A percentile compares a stretch with the other conserved stretches of the same genome.
Evolutionary conservation across 768 basidiomycete genomes (phyloP).

Genomic region (Xerocomus brunneocitrinus): DNA sequence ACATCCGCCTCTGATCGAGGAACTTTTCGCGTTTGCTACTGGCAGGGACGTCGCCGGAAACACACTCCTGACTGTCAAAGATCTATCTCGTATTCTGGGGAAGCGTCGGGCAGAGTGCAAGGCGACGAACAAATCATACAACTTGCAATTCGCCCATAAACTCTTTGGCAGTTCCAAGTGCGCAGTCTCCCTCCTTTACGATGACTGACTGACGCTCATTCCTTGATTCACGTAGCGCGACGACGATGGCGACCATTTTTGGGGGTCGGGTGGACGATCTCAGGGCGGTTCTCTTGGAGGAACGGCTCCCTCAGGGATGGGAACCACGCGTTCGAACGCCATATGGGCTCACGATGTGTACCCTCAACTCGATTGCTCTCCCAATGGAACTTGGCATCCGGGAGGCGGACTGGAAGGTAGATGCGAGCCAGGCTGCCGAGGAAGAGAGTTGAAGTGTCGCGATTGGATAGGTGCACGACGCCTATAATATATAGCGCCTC

Average conservation of each 20-base stretch:
- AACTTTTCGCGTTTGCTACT: slow-evolving; percentile 53
- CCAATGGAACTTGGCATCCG: slow-evolving; percentile 11
- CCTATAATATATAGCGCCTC: too few species aligned
- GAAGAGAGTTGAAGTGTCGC: too few species aligned
- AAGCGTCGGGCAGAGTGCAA: slow-evolving; percentile 58
- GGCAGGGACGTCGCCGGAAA: slow-evolving; percentile 51
- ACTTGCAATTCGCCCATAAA: slow-evolving; percentile 46
- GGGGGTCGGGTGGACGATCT: slow-evolving; percentile 59
- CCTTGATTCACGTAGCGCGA: slow-evolving; percentile 38
- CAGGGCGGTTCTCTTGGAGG: slow-evolving; percentile 52
- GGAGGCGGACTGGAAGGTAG: slow-evolving; percentile 13
- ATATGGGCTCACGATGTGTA: slow-evolving; percentile 54
- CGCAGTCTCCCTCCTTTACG: slow-evolving; percentile 18
- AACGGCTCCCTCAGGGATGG: slow-evolving; percentile 68
- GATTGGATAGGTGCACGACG: too few species aligned
- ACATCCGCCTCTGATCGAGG: slow-evolving; percentile 47
- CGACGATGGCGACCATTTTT: slow-evolving; percentile 59
- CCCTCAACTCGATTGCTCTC: slow-evolving; percentile 42
- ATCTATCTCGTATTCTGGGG: slow-evolving; percentile 53
- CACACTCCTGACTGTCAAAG: slow-evolving; percentile 46
- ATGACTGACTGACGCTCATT: neutral
- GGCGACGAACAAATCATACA: slow-evolving; percentile 52
- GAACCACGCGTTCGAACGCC: slow-evolving; percentile 53
- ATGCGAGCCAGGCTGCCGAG: neutral
- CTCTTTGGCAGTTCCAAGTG: slow-evolving; percentile 67